phyloP scores from a whole-genome alignment of 441 rosid genomes.

The Aquilaria agallochum region DNA sequence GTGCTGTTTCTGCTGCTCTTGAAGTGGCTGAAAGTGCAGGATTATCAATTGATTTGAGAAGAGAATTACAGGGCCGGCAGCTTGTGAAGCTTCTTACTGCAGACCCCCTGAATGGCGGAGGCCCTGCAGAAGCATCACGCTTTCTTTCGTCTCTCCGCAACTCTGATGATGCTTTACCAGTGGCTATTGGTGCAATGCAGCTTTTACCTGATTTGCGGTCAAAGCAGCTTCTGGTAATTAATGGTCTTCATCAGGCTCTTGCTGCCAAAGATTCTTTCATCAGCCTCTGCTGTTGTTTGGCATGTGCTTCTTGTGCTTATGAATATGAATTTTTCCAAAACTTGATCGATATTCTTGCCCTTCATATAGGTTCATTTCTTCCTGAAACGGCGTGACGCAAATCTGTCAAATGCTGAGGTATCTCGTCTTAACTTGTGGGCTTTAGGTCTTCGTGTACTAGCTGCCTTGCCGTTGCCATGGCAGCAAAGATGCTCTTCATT shows the following conservation, averaged over 20 bases:
- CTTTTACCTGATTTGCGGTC: constrained; percentile 92
- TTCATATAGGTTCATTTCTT: constrained; percentile 88
- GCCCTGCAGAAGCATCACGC: constrained; percentile 99
- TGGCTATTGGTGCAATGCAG: constrained; percentile 99
- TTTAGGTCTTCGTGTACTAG: constrained; percentile 94
- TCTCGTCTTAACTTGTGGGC: constrained; percentile 98
- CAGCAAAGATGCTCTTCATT: constrained; percentile 97
- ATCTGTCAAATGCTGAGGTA: constrained; percentile 77
- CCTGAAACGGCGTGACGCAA: constrained; percentile 87
- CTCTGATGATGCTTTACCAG: constrained; percentile 94
- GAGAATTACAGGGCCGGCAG: constrained; percentile 96
- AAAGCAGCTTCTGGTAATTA: constrained; percentile 89
- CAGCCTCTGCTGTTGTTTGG: too few species aligned
- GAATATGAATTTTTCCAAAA: too few species aligned
- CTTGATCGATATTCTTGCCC: constrained; percentile 18
- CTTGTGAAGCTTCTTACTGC: constrained; percentile 98
- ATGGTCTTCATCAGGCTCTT: constrained; percentile 18
- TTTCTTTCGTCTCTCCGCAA: constrained; percentile 94
- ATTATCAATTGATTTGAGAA: constrained; percentile 80
- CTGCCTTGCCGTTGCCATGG: constrained; percentile 98
- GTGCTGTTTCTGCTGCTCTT: constrained; percentile 98
- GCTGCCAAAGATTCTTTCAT: too few species aligned
- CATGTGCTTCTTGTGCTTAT: too few species aligned
- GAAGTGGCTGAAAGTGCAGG: constrained; percentile 99
- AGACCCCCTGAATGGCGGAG: constrained; percentile 98